These are phyloP conservation scores for Aspergillus chevalieri DNA, from an alignment of 2,329 filamentous ascomycete species.

Conservation along the genomic window DNA sequence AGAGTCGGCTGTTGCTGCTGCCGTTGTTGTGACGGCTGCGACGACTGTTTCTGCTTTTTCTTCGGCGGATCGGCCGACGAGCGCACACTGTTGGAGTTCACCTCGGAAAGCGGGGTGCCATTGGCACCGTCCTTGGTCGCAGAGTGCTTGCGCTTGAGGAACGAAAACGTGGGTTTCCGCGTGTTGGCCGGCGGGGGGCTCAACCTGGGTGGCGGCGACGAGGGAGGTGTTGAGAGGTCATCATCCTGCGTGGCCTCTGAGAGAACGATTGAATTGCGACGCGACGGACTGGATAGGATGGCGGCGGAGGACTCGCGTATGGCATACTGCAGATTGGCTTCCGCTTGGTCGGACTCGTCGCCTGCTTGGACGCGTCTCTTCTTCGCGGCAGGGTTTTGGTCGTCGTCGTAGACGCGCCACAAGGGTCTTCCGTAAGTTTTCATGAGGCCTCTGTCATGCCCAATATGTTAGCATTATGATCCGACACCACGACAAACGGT, in stretches of 20 bases:
- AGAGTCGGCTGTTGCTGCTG: constrained; percentile 31
- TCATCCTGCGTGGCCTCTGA: constrained; percentile 40
- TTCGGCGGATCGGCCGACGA: constrained; percentile 34
- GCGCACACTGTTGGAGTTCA: constrained; percentile 40
- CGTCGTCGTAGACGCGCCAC: constrained; percentile 44
- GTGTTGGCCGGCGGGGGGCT: constrained; percentile 38
- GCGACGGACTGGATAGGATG: constrained; percentile 41
- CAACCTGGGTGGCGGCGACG: constrained; percentile 45
- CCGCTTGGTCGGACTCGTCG: constrained; percentile 36
- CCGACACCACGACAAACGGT: not conserved
- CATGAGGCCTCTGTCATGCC: constrained; percentile 39
- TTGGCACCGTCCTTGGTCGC: constrained; percentile 22
- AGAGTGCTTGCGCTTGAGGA: constrained; percentile 43
- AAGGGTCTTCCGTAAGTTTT: constrained; percentile 45
- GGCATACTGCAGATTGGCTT: constrained; percentile 42
- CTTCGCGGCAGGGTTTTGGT: constrained; percentile 37
- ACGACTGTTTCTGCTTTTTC: constrained; percentile 22
- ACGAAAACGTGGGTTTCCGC: constrained; percentile 47
- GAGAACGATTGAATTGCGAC: constrained; percentile 40
- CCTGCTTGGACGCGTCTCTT: constrained; percentile 38
- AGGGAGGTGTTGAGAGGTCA: constrained; percentile 46
- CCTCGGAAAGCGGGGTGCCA: constrained; percentile 39
- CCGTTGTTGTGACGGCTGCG: constrained; percentile 10
- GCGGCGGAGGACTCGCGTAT: constrained; percentile 44
- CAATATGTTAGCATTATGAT: constrained; percentile 1